Percentiles rank a stretch among this genome's conserved stretches.
These are phyloP conservation scores for Pichia eremophila DNA, from an alignment of 805 yeast genomes.

Conservation along the genomic window DNA sequence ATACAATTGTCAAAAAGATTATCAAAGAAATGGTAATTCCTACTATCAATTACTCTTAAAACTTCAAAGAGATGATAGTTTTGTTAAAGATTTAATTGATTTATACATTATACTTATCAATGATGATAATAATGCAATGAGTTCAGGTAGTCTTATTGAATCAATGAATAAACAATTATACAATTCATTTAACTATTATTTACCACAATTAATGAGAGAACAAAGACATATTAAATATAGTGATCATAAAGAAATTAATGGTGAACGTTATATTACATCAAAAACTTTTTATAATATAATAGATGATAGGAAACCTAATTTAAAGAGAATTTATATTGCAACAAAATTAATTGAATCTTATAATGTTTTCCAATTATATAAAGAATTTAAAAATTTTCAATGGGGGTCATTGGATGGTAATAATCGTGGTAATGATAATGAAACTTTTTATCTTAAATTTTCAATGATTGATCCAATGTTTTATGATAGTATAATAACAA, in stretches of 20 bases:
- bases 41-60: neutral
- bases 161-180: neutral
- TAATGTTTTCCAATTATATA: neutral
- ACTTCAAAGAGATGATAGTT: too few species aligned
- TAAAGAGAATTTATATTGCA: conserved; percentile 12
- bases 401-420: neutral
- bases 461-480: conserved; percentile 17
- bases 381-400: neutral
- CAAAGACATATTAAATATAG: conserved; percentile 12
- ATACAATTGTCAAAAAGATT: neutral
- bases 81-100: too few species aligned
- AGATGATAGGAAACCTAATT: conserved; percentile 8
- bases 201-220: conserved; percentile 16
- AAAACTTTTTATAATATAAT: neutral
- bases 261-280: neutral
- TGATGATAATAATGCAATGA: too few species aligned
- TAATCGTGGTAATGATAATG: conserved; percentile 2
- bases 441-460: conserved; percentile 10
- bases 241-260: neutral
- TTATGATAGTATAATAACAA: conserved; percentile 12
- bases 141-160: neutral
- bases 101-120: too few species aligned
- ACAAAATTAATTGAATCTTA: conserved; percentile 13
- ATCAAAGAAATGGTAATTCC: neutral
- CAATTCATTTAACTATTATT: conserved; percentile 1